Conservation (phyloP, 306 rosid species). For the Castanospermum australe region DNA sequence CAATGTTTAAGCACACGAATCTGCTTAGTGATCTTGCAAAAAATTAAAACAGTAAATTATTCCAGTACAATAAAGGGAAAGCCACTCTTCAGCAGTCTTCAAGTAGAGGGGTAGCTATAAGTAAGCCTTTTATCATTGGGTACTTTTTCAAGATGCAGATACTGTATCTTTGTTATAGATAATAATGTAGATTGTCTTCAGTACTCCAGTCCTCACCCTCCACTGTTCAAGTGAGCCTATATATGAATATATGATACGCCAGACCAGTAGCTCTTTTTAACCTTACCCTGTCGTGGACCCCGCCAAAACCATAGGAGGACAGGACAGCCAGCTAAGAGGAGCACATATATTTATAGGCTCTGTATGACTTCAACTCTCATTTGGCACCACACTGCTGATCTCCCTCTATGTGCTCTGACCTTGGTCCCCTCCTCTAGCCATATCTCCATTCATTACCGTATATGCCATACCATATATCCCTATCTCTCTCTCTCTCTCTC, state of each 20-base stretch:
- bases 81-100: neutral
- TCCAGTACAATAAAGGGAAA: neutral
- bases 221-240: neutral
- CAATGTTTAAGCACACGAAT: conserved; percentile 24
- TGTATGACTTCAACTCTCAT: conserved; percentile 38
- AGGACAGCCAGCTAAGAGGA: conserved; percentile 52
- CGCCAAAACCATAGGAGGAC: conserved; percentile 22
- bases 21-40: neutral
- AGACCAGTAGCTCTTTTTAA: no score
- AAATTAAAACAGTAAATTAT: conserved; percentile 3
- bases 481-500: neutral
- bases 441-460: neutral
- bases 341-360: conserved; percentile 42
- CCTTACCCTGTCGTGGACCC: conserved; percentile 44
- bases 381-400: conserved; percentile 30
- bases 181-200: neutral
- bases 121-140: conserved; percentile 32
- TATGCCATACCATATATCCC: neutral
- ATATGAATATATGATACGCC: neutral
- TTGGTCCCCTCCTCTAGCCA: conserved; percentile 47
- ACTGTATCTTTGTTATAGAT: conserved; percentile 6
- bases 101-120: neutral
- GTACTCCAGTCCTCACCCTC: neutral
- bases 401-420: conserved; percentile 7
- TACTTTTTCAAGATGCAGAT: neutral